Conservation (phyloP, 805 yeast species). For the Kodamaea lidongshanica region DNA sequence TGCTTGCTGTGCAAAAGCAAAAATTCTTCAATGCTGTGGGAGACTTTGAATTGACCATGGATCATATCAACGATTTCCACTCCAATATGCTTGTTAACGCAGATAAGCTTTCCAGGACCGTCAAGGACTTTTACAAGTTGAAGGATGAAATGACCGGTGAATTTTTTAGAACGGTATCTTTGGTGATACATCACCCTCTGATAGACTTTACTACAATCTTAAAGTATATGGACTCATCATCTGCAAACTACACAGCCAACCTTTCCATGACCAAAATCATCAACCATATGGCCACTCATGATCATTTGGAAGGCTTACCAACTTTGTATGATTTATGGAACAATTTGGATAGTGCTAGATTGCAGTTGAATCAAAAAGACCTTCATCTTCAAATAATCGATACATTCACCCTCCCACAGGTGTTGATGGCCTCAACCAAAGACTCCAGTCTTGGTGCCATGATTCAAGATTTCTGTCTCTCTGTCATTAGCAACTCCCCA, state of each 20-base stretch:
- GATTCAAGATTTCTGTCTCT: conserved; percentile 31
- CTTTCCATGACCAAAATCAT: conserved; percentile 19
- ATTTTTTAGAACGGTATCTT: conserved; percentile 14
- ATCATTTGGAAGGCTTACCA: conserved; percentile 5
- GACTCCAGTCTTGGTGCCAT: conserved; percentile 20
- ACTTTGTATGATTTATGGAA: conserved; percentile 48
- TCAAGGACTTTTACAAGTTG: conserved; percentile 36
- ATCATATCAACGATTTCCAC: conserved; percentile 9
- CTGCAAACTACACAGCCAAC: conserved; percentile 22
- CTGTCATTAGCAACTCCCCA: conserved; percentile 43
- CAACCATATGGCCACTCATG: conserved; percentile 9
- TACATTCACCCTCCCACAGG: conserved; percentile 36
- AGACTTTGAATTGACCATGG: conserved; percentile 3
- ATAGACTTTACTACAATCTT: conserved; percentile 4
- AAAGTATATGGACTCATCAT: conserved; percentile 12
- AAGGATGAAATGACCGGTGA: conserved; percentile 36
- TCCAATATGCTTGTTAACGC: conserved; percentile 18
- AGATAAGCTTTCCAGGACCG: conserved; percentile 15
- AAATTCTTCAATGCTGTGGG: conserved; percentile 23
- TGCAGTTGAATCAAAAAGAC: conserved; percentile 58
- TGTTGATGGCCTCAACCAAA: conserved; percentile 33
- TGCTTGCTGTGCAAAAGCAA: conserved; percentile 17
- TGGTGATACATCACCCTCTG: too few species aligned
- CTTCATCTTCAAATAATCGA: conserved; percentile 55
- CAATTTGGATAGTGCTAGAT: conserved; percentile 48